Base-by-base conservation (phyloP, 2,329 filamentous ascomycete species). In the Colletotrichum melonis region DNA sequence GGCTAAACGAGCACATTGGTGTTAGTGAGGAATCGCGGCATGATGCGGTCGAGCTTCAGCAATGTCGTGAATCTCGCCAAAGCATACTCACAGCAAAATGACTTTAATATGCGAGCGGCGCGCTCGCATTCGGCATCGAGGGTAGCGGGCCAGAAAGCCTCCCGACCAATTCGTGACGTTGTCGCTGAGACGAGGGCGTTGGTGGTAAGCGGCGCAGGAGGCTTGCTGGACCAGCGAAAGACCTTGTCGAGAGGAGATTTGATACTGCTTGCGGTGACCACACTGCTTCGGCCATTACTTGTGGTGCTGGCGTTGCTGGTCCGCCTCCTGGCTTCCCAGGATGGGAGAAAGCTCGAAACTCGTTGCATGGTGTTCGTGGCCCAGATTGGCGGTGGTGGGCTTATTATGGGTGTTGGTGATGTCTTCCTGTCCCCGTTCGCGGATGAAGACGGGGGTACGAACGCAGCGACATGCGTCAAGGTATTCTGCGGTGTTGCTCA, bases 61-160 rank as follows among this genome's bases (percentile, higher is more conserved):
- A 56, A 62, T 24, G 14, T 19, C 11, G 9, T 1, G 14, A n/a
- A 14, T 24, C 12, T 19, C 4, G 16, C 5, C 8, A 24, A 11
- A 32, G 8, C 4, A 19, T 49, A 86, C 90, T 77, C 88, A 94
- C 92, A 94, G 86, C 95, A 97, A 84, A 98, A 98, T 38, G 94
- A 96, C 81, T 95, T 93, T 64, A 98, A 84, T 74, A 98, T 98
- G 69, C 95, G 89, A 72, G 95, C 95, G 59, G 95, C 94, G 85
- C 98, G 98, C 84, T 98, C 94, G 82, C 93, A 94, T 86, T 98
- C 95, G 77, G 93, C 92, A 81, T 98, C 95, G 64, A 98, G 86
- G 1, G 92, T 93, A 38, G 93, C 93, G 3, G 95, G 95, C 94
- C 94, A 97, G 79, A 96, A 96, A 28, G 93, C 92, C 81, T 97